Evolutionary conservation across 345 rosid genomes (phyloP).

Genomic region (Litchi chinensis): DNA sequence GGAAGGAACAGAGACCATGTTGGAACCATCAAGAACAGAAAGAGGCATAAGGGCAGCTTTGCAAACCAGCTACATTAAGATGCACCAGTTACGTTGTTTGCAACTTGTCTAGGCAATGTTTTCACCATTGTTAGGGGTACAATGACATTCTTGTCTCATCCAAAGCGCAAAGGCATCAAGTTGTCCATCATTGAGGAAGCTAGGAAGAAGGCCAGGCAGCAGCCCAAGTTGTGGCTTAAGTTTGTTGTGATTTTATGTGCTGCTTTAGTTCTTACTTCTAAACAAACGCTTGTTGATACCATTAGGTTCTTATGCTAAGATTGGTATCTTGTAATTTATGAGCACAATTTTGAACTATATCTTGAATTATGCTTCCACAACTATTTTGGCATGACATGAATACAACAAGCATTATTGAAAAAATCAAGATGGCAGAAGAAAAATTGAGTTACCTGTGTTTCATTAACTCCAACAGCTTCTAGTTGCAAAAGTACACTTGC

Average conservation of each 20-base stretch:
- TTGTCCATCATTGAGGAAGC: conserved; percentile 83
- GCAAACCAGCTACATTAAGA: conserved; percentile 77
- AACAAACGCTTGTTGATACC: background rate
- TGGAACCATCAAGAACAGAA: conserved; percentile 76
- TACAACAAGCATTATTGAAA: background rate
- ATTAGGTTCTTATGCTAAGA: conserved; percentile 7
- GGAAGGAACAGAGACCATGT: conserved; percentile 91
- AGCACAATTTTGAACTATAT: conserved; percentile 14
- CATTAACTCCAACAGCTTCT: conserved; percentile 32
- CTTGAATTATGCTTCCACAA: background rate
- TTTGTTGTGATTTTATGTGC: conserved; percentile 3
- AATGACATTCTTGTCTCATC: conserved; percentile 84
- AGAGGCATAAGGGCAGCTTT: conserved; percentile 87
- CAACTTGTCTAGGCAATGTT: conserved; percentile 78
- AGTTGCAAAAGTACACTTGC: conserved; percentile 33
- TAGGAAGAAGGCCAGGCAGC: conserved; percentile 64
- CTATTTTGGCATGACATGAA: background rate
- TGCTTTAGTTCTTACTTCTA: background rate
- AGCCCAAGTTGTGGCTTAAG: conserved; percentile 50
- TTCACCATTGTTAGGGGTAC: conserved; percentile 75
- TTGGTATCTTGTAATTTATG: background rate
- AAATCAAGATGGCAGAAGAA: background rate
- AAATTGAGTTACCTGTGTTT: conserved; percentile 30
- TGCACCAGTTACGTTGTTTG: conserved; percentile 77
- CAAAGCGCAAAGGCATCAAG: conserved; percentile 89